phyloP scores from a whole-genome alignment of 1,284 basidiomycete genomes.

The Cystobasidium sp. region DNA sequence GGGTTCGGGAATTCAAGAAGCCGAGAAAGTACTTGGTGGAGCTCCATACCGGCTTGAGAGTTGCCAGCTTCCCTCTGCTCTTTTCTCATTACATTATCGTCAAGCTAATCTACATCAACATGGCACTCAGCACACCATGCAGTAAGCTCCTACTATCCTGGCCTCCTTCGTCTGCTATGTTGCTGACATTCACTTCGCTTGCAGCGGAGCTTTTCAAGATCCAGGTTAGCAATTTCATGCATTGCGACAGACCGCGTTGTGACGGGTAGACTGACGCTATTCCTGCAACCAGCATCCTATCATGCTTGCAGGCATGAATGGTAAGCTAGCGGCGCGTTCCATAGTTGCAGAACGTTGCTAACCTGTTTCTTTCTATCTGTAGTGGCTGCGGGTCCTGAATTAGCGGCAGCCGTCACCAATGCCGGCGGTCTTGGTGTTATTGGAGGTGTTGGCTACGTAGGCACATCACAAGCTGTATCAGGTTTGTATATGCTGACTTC shows the following conservation, averaged over 20 bases:
- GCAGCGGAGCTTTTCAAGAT: constrained; percentile 38
- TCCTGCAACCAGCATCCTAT: constrained; percentile 70
- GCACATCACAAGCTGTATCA: constrained; percentile 61
- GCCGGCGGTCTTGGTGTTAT: constrained; percentile 86
- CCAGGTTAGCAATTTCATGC: constrained; percentile 1
- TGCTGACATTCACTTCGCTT: not conserved
- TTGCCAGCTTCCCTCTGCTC: constrained; percentile 15
- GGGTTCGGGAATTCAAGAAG: too few species aligned
- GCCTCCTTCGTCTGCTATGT: not conserved
- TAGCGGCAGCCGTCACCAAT: constrained; percentile 79
- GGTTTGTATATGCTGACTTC: not conserved
- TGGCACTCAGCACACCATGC: constrained; percentile 38
- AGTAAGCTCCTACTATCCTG: constrained; percentile 6
- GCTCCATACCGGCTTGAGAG: not conserved
- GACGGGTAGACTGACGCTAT: not conserved
- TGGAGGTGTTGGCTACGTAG: constrained; percentile 80
- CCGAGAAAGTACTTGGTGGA: not conserved
- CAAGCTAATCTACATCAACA: constrained; percentile 6
- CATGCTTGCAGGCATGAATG: constrained; percentile 71
- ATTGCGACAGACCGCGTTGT: not conserved
- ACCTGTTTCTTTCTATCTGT: not conserved
- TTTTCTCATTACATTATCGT: not conserved
- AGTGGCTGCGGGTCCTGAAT: constrained; percentile 69
- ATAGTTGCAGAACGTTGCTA: not conserved
- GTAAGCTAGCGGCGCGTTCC: not conserved